Evolutionary conservation across 257 asterid species (phyloP), one percentile per base, ranked within the genome.

Genomic region (Ajuga chamaepitys): DNA sequence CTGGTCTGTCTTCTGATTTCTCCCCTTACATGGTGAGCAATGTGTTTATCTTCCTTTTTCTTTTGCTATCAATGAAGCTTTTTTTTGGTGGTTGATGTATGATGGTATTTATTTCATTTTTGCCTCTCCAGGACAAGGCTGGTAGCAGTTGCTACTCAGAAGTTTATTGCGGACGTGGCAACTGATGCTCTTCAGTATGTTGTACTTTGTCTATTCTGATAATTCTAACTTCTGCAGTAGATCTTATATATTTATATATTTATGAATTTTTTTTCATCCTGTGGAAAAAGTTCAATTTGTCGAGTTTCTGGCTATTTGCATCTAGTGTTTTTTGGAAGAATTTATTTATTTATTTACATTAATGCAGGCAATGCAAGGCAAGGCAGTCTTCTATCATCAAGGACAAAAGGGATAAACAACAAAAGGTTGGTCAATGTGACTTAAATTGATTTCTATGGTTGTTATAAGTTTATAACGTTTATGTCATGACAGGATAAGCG

Each of bases 111-210:
- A 37, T 22, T 52, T 21, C 5, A 64, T 50, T 57, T 48, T 40
- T 57, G 17, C 7, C 71, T 52, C 25, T 63, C 18, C 21, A 93
- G 99, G 82, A 83, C 88, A 53, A 84, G 99, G 83, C 85, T 93
- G 79, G 96, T 93, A 16, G 95, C 99, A n/a, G 97, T 93, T 62
- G 97, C 99, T 52, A 89, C 99, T 14, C 99, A 93, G 87, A 93
- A 89, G 72, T 93, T 93, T 52, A 87, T 93, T n/a, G 85, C 99
- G 26, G 97, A 93, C 35, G 96, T 93, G 56, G 95, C 99, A 37
- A 87, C 95, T 42, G 97, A 93, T 58, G 95, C 99, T 71, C 99
- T 93, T 75, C 99, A 89, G 99, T 89, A 86, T 34, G 96, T 78
- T 66, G 28, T 69, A 66, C 24, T 47, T 22, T 58, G 47, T 44